Base-by-base conservation (phyloP, 305 asterid species). In the Solanum aculeatissimum region DNA sequence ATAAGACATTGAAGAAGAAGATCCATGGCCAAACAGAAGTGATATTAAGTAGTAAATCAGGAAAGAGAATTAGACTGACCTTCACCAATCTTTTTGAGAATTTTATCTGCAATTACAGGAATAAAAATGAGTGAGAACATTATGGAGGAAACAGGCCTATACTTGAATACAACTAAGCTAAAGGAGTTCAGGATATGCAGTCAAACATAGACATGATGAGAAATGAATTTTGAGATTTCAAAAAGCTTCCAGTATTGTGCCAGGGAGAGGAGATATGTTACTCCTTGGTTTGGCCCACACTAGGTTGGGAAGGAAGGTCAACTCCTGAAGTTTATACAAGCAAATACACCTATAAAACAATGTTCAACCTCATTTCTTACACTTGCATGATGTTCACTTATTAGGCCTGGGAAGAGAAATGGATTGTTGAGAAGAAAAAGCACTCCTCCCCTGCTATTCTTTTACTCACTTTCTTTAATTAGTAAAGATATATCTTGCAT, bases 1-100 rank as follows among this genome's bases (percentile, higher is more conserved):
- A 53, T 13, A 53, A 68, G 49, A n/a, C 4, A 71, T 63, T 71
- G 55, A 54, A 57, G 57, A 9, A 60, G 14, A 60, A 27, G 27
- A 72, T 81, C 40, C 63, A 55, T 15, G 47, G 69, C 47, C 47
- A 77, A 29, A 68, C 25, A 21, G 53, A 60, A 80, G 83, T 51
- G 58, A 74, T 32, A 68, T 75, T 29, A 62, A 7, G 63, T 42
- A 27, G 16, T 42, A 71, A 62, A 29, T 45, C 32, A 80, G 29
- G 77, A 66, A 78, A 53, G 23, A 18, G 32, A 80, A 23, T 58
- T 58, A 77, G 53, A 68, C 88, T 85, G 69, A 89, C 92, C 93
- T 91, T 91, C 92, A 12, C 93, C 93, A 70, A 91, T 88, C 85
- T 91, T 91, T 83, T 89, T 57, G 42, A 89, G 84, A 81, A 91